Conservation (phyloP, 2,329 filamentous ascomycete genomes). For the Cladosporium sphaerospermum region DNA sequence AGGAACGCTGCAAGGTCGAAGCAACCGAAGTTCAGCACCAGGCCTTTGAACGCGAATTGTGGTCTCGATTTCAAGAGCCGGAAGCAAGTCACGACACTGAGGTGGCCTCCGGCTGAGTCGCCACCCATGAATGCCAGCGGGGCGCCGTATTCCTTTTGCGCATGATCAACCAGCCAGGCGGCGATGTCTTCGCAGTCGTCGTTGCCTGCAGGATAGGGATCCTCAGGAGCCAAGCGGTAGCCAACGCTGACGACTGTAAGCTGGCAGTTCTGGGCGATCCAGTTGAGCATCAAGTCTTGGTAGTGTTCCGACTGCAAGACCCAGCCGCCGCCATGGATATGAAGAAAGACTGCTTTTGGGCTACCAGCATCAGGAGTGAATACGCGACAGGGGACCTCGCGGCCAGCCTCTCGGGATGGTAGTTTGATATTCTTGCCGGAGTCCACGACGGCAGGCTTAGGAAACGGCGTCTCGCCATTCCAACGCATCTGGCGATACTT, state of each 20-base stretch:
- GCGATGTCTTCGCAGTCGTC: conserved; percentile 55
- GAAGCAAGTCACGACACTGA: conserved; percentile 42
- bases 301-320: conserved; percentile 37
- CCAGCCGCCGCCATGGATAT: conserved; percentile 50
- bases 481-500: conserved; percentile 50
- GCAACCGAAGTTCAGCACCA: conserved; percentile 49
- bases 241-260: conserved; percentile 50
- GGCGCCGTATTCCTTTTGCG: conserved; percentile 36
- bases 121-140: conserved; percentile 38
- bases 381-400: conserved; percentile 48
- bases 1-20: conserved; percentile 45
- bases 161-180: conserved; percentile 47
- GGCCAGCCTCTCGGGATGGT: conserved; percentile 47
- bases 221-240: conserved; percentile 55
- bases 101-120: conserved; percentile 49
- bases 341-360: conserved; percentile 40
- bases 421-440: conserved; percentile 43
- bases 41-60: conserved; percentile 40
- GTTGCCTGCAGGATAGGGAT: conserved; percentile 49
- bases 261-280: conserved; percentile 44
- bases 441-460: conserved; percentile 41
- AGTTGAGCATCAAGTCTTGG: conserved; percentile 44
- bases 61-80: conserved; percentile 39
- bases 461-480: conserved; percentile 48
- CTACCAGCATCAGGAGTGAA: conserved; percentile 44